These are phyloP conservation scores for Curvularia eragrostidis DNA, from an alignment of 2,329 filamentous ascomycete genomes.

Conservation along the genomic window DNA sequence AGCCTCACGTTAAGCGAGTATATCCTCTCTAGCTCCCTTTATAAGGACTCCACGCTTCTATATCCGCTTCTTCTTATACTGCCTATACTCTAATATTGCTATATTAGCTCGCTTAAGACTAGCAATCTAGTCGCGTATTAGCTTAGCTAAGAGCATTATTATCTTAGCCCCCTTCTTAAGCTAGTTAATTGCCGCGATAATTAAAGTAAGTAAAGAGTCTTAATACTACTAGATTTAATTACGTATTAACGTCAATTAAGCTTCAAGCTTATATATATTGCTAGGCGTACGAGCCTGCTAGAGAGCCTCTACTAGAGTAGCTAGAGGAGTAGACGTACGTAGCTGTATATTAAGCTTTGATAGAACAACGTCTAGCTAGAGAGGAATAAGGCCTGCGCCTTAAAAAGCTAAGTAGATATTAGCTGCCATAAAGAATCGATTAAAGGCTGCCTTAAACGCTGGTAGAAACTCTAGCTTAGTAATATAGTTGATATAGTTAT, in stretches of 20 bases:
- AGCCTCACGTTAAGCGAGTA: slow-evolving; percentile 4
- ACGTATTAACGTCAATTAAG: slow-evolving; percentile 7
- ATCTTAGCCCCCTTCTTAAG: too few relatives aligned
- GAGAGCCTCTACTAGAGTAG: neutral
- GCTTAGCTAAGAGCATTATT: too few relatives aligned
- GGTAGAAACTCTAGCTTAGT: slow-evolving; percentile 5
- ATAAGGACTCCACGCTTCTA: neutral
- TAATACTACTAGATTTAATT: neutral
- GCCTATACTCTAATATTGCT: neutral
- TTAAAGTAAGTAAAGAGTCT: slow-evolving; percentile 1
- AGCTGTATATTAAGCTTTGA: too few relatives aligned
- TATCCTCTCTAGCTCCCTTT: slow-evolving; percentile 3
- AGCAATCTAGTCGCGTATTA: neutral
- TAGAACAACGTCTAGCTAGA: too few relatives aligned
- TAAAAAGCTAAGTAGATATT: slow-evolving; percentile 39
- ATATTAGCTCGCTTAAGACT: slow-evolving; percentile 1
- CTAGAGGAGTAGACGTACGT: slow-evolving; percentile 15
- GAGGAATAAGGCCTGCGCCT: slow-evolving; percentile 22
- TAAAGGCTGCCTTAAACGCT: slow-evolving; percentile 27
- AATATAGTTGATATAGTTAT: slow-evolving; percentile 30
- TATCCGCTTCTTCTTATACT: neutral
- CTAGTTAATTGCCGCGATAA: too few relatives aligned
- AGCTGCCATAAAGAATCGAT: slow-evolving; percentile 27
- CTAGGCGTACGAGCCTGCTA: slow-evolving; percentile 16
- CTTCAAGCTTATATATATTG: slow-evolving; percentile 9